Percentiles rank a stretch among this genome's conserved stretches.
Conservation (phyloP, 495 filamentous ascomycete species). For the Chaetomium tenue region DNA sequence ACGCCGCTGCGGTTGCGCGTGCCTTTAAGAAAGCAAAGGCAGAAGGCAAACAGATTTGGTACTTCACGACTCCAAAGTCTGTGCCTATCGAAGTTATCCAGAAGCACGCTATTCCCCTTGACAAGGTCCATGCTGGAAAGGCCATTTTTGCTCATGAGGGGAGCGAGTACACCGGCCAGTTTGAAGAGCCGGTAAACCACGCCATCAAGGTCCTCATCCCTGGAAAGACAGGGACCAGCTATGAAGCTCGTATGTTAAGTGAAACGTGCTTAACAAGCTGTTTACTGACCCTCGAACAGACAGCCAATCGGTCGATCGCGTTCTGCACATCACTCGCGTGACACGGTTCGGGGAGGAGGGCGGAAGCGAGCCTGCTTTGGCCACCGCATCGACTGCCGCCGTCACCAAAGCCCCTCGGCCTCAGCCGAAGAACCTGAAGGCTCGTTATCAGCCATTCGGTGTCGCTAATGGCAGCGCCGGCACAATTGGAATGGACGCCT, state of each 20-base stretch:
- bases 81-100: slow-evolving; percentile 50
- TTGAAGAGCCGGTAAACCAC: slow-evolving; percentile 38
- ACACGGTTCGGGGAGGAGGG: slow-evolving; percentile 40
- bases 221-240: slow-evolving; percentile 41
- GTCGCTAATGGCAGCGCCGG: slow-evolving; percentile 28
- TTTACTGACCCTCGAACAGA: slow-evolving; percentile 31
- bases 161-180: slow-evolving; percentile 39
- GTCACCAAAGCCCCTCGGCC: slow-evolving; percentile 37
- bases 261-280: too few relatives aligned
- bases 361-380: slow-evolving; percentile 24
- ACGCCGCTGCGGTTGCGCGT: slow-evolving; percentile 40
- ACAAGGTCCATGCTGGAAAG: slow-evolving; percentile 37
- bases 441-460: slow-evolving; percentile 46
- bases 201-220: slow-evolving; percentile 48
- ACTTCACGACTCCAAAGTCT: slow-evolving; percentile 50
- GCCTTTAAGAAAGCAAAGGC: slow-evolving; percentile 45
- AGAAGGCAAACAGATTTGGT: slow-evolving; percentile 53
- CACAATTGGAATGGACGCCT: slow-evolving; percentile 26
- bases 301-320: slow-evolving; percentile 40
- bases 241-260: slow-evolving; percentile 39
- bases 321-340: slow-evolving; percentile 46
- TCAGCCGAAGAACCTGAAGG: slow-evolving; percentile 48
- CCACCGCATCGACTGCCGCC: slow-evolving; percentile 27
- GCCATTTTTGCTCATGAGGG: slow-evolving; percentile 44
- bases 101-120: slow-evolving; percentile 45